Conservation (phyloP, 108 stramenopile genomes). For the Craspedostauros australis region DNA sequence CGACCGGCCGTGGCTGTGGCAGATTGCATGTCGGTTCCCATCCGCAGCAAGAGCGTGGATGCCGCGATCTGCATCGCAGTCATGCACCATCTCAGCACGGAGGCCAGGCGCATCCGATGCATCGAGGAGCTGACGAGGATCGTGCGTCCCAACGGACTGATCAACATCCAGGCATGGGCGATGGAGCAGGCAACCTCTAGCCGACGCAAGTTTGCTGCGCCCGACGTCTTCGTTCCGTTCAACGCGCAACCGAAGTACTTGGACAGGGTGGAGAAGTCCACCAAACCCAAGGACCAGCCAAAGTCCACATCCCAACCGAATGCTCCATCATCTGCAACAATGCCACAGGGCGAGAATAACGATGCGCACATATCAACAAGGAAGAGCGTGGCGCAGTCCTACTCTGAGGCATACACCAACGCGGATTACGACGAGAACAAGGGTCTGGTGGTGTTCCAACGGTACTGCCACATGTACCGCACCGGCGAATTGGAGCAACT, state of each 20-base stretch:
- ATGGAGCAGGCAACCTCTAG: conserved; percentile 85
- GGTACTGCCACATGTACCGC: conserved; percentile 96
- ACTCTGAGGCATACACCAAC: conserved; percentile 59
- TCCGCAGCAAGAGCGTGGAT: conserved; percentile 77
- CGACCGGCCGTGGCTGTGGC: conserved; percentile 82
- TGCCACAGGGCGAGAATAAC: not conserved
- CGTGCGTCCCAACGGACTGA: conserved; percentile 74
- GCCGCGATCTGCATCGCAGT: conserved; percentile 98
- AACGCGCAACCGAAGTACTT: conserved; percentile 86
- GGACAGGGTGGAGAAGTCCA: conserved; percentile 20
- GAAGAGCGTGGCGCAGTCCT: conserved; percentile 70
- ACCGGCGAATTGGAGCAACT: conserved; percentile 88
- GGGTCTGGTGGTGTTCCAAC: conserved; percentile 89
- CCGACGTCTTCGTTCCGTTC: conserved; percentile 97
- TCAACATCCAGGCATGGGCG: conserved; percentile 97
- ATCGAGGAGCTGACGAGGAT: conserved; percentile 82
- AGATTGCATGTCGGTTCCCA: conserved; percentile 87
- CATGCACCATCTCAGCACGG: conserved; percentile 94
- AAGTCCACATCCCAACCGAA: not conserved
- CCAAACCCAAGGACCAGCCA: not conserved
- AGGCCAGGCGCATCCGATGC: conserved; percentile 73
- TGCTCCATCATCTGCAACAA: not conserved
- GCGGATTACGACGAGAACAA: conserved; percentile 78
- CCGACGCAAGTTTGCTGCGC: conserved; percentile 74
- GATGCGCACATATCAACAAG: conserved; percentile 5